A percentile compares a stretch with the other conserved stretches of the same genome.
Conservation (phyloP, 225 moss, liverwort and hornwort species). For the Polytrichum formosum region DNA sequence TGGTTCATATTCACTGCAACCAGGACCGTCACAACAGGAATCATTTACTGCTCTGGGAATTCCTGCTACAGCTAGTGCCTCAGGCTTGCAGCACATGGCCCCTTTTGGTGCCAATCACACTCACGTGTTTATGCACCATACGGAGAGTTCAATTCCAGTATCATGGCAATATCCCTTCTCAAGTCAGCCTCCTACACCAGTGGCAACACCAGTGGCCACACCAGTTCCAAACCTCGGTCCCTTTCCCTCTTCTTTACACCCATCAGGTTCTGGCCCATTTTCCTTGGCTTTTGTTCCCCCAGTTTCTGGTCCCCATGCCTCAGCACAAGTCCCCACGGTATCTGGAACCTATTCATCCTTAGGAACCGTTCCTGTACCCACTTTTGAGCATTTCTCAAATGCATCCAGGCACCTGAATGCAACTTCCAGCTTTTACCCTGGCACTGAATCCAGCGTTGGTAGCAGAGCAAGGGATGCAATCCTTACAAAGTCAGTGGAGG, state of each 20-base stretch:
- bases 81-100: conserved; percentile 33
- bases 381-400: conserved; percentile 21
- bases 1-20: conserved; percentile 10
- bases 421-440: conserved; percentile 21
- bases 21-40: conserved; percentile 10
- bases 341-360: not conserved
- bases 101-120: conserved; percentile 18
- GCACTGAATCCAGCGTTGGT: conserved; percentile 13
- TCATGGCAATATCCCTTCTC: conserved; percentile 23
- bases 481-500: conserved; percentile 13
- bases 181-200: conserved; percentile 1
- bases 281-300: not conserved
- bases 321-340: not conserved
- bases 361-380: conserved; percentile 12
- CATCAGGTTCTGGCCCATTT: not conserved
- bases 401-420: conserved; percentile 9
- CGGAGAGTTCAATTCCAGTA: conserved; percentile 15
- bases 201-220: conserved; percentile 5
- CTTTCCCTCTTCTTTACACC: conserved; percentile 10
- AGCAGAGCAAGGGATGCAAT: conserved; percentile 16
- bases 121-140: conserved; percentile 17
- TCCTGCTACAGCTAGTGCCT: conserved; percentile 20
- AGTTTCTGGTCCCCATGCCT: not conserved
- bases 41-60: conserved; percentile 22
- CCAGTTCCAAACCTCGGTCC: conserved; percentile 15